Base-by-base conservation (phyloP, 768 basidiomycete species). In the Imleria badia region DNA sequence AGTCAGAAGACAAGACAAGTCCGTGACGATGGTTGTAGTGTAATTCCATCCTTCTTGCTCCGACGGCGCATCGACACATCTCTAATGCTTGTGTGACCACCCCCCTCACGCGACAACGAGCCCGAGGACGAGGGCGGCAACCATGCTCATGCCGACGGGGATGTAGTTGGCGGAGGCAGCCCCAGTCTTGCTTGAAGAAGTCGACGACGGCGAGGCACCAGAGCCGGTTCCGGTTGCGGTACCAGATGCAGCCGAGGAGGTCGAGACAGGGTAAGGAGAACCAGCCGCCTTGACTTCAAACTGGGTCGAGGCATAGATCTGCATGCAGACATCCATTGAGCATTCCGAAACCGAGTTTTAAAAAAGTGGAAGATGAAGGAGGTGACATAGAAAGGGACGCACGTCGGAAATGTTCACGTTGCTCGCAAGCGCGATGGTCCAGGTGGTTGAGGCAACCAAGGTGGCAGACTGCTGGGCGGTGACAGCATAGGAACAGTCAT, bases 261-360 rank as follows among this genome's bases (percentile, higher is more conserved):
- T 62, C 19, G 80, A 53, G 5, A 68, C 44, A 11, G 85, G 83
- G 62, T 83, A 88, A 13, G 73, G 9, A 34, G 86, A 75, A 46
- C 82, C 83, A 31, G 72, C 56, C 7, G 84, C 64, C 66, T 84
- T 81, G 68, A 91, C 77, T 66, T 83, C 80, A 68, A 91, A 91
- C 19, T 5, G 71, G 66, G 51, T 76, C 44, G 26, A 85, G 81
- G 84, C 83, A 56, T 76, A 88, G 51, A 89, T 54, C 84, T 90
- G 58, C 5, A 44, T 6, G 31, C 5, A 45, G 5, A 41, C 5
- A 12, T 23, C 33, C 38, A 23, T 14, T 46, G 41, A 38, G 45
- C 22, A 47, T 23, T 31, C 17, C 12, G 9, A 23, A 20, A 22
- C 8, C 5, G 3, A 19, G 22, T n/a, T n/a, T n/a, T n/a, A n/a